Conservation (phyloP, 1,284 basidiomycete genomes). For the Ustilago cynodontis region DNA sequence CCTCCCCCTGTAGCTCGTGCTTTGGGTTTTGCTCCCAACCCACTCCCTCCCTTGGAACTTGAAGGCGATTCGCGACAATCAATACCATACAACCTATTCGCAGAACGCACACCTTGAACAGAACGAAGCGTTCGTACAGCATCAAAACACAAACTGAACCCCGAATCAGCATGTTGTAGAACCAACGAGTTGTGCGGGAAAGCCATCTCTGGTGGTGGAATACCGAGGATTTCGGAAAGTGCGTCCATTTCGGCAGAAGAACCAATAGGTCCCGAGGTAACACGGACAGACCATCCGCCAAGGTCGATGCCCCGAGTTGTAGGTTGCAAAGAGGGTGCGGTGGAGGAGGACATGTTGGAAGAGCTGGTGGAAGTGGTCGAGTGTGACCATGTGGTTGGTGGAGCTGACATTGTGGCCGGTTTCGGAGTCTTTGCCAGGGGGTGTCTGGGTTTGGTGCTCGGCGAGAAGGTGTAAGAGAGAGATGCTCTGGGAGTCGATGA, state of each 20-base stretch:
- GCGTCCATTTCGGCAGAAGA: conserved; percentile 72
- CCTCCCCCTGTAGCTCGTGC: conserved; percentile 20
- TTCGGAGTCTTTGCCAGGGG: neutral
- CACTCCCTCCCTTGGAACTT: conserved; percentile 1
- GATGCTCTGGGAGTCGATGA: too few relatives aligned
- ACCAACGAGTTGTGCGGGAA: conserved; percentile 87
- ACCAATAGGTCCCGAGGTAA: conserved; percentile 62
- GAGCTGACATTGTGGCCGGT: conserved; percentile 15
- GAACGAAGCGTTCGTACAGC: conserved; percentile 78
- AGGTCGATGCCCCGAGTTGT: conserved; percentile 59
- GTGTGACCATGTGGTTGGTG: conserved; percentile 35
- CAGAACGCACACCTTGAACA: conserved; percentile 75
- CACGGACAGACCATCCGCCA: conserved; percentile 61
- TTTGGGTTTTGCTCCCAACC: conserved; percentile 46
- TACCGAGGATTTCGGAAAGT: conserved; percentile 78
- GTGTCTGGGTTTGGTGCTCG: neutral
- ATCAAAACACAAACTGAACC: conserved; percentile 79
- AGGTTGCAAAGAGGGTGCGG: conserved; percentile 29
- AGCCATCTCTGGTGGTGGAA: conserved; percentile 96
- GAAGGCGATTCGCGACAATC: conserved; percentile 36
- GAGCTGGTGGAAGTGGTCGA: conserved; percentile 10
- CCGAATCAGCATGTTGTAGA: conserved; percentile 74
- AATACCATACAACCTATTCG: conserved; percentile 78
- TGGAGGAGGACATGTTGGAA: conserved; percentile 14
- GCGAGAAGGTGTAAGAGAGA: too few relatives aligned